These are phyloP conservation scores for Naganishia cerealis DNA, from an alignment of 1,284 basidiomycete genomes.

Conservation along the genomic window DNA sequence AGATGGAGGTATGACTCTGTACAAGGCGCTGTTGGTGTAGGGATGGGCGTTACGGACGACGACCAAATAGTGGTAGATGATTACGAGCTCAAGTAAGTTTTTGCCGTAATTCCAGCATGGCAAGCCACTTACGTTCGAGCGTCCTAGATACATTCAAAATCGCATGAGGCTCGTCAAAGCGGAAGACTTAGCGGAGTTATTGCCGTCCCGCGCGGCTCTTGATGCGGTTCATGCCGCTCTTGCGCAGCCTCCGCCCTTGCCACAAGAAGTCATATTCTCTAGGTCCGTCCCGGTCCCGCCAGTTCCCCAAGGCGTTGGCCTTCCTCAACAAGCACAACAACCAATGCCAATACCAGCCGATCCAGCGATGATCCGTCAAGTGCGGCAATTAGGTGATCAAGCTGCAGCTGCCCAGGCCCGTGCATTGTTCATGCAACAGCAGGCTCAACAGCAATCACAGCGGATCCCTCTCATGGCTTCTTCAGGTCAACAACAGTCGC, in stretches of 20 bases:
- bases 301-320: constrained; percentile 26
- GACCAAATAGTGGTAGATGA: constrained; percentile 54
- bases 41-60: constrained; percentile 52
- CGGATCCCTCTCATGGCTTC: constrained; percentile 8
- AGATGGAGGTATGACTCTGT: constrained; percentile 50
- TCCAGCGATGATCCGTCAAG: constrained; percentile 30
- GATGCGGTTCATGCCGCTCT: constrained; percentile 26
- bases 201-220: constrained; percentile 15
- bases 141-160: constrained; percentile 14
- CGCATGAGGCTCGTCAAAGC: constrained; percentile 34
- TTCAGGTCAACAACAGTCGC: constrained; percentile 16
- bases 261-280: constrained; percentile 24
- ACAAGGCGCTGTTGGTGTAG: constrained; percentile 50
- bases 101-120: no score
- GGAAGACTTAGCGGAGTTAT: constrained; percentile 41
- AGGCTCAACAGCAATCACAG: constrained; percentile 29
- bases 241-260: constrained; percentile 22
- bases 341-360: constrained; percentile 31
- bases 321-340: constrained; percentile 34
- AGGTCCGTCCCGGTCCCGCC: constrained; percentile 24
- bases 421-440: constrained; percentile 27
- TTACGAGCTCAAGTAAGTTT: constrained; percentile 47
- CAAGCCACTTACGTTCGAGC: not conserved
- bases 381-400: constrained; percentile 26
- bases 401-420: constrained; percentile 20